Evolutionary conservation across 2,329 filamentous ascomycete species (phyloP).

Genomic region (Ceratocystis eucalypticola): DNA sequence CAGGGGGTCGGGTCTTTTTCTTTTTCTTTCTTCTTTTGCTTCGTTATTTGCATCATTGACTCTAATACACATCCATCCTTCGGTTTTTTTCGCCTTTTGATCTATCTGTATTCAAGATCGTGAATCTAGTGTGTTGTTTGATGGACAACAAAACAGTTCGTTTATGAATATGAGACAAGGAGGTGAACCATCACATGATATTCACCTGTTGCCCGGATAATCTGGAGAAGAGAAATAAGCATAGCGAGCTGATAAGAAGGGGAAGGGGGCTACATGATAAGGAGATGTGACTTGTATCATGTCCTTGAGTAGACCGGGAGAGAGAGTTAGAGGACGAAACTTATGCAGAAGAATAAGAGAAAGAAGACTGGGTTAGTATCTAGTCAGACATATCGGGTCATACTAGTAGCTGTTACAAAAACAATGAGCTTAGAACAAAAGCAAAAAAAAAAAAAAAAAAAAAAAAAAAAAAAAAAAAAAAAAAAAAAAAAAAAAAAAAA

Average conservation of each 20-base stretch:
- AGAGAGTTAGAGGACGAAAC: neutral
- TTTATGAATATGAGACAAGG: neutral
- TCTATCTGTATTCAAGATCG: neutral
- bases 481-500: no score
- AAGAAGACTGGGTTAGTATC: no score
- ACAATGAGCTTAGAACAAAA: neutral
- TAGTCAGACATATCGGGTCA: no score
- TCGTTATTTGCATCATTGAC: neutral
- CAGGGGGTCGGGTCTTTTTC: neutral
- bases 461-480: neutral
- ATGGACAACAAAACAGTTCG: neutral
- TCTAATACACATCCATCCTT: neutral
- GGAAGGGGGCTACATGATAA: neutral
- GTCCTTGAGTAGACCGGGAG: neutral
- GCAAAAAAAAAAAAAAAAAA: neutral
- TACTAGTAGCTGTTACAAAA: no score
- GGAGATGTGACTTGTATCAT: neutral
- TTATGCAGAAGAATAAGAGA: no score
- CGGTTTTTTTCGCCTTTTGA: neutral
- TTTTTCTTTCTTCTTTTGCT: neutral
- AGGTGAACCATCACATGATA: neutral
- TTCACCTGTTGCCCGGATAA: slow-evolving; percentile 4
- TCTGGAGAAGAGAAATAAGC: slow-evolving; percentile 1
- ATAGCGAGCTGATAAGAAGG: neutral
- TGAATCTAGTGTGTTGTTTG: neutral